Evolutionary conservation across 108 stramenopile species (phyloP).

Genomic region (Cyclostephanos tholiformis): DNA sequence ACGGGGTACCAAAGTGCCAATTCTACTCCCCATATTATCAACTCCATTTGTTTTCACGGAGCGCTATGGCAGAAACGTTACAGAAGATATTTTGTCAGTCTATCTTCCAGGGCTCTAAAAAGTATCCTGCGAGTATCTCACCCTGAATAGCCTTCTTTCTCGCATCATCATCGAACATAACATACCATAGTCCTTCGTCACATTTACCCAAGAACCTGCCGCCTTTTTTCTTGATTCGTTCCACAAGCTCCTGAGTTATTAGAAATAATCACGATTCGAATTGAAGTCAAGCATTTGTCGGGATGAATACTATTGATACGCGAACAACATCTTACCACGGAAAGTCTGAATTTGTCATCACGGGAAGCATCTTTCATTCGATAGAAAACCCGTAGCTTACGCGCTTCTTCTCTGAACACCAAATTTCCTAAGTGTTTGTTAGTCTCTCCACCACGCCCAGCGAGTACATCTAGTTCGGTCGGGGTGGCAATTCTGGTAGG

Average conservation of each 20-base stretch:
- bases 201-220: conserved; percentile 15
- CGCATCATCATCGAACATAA: conserved; percentile 6
- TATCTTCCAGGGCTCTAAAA: too few species aligned
- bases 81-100: neutral
- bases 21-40: neutral
- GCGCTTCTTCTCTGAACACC: conserved; percentile 39
- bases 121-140: neutral
- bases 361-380: neutral
- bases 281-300: neutral
- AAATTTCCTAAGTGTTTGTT: conserved; percentile 65
- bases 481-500: neutral
- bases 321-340: conserved; percentile 4
- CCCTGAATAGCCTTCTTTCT: conserved; percentile 9
- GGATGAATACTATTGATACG: neutral
- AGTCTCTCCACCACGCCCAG: conserved; percentile 64
- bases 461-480: conserved; percentile 51
- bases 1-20: neutral
- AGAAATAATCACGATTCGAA: neutral
- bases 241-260: neutral
- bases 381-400: conserved; percentile 3
- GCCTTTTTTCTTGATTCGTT: neutral
- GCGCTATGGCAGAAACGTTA: neutral
- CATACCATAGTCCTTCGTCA: neutral
- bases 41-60: conserved; percentile 14
- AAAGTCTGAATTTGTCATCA: neutral